A percentile compares a stretch with the other conserved stretches of the same genome.
Conservation (phyloP, 495 filamentous ascomycete species). For the Neurospora cerealis region DNA sequence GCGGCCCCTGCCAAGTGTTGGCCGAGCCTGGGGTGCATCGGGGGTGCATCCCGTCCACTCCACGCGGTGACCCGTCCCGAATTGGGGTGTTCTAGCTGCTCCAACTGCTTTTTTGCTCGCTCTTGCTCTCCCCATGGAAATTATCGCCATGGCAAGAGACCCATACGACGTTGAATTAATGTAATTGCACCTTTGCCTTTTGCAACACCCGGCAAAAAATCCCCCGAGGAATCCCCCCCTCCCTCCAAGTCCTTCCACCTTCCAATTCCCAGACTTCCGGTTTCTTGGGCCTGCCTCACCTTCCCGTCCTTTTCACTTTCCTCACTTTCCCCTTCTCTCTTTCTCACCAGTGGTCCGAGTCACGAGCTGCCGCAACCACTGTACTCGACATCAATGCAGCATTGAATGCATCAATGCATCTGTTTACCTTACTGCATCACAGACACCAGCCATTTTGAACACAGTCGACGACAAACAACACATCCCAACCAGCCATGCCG, state of each 20-base stretch:
- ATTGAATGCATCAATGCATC: neutral
- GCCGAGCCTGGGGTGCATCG: neutral
- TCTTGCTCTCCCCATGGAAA: neutral
- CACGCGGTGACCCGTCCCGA: neutral
- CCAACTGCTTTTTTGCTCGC: neutral
- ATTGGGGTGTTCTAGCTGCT: neutral
- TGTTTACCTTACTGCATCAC: neutral
- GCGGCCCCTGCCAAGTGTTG: neutral
- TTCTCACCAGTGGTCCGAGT: neutral
- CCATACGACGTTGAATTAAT: neutral
- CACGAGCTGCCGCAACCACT: neutral
- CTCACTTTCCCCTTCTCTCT: neutral
- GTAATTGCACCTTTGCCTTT: neutral
- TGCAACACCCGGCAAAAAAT: neutral
- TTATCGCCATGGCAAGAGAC: neutral
- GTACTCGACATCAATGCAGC: neutral
- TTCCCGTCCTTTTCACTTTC: neutral
- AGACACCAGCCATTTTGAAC: neutral
- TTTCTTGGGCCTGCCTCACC: neutral
- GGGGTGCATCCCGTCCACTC: neutral
- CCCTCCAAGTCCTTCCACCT: neutral
- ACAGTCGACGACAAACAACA: neutral
- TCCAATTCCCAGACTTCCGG: neutral
- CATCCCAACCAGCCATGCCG: neutral
- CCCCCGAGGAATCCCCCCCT: neutral